Evolutionary conservation across 2,329 filamentous ascomycete species (phyloP), one percentile per base, ranked within the genome.

Genomic region (Madurella fahalii): DNA sequence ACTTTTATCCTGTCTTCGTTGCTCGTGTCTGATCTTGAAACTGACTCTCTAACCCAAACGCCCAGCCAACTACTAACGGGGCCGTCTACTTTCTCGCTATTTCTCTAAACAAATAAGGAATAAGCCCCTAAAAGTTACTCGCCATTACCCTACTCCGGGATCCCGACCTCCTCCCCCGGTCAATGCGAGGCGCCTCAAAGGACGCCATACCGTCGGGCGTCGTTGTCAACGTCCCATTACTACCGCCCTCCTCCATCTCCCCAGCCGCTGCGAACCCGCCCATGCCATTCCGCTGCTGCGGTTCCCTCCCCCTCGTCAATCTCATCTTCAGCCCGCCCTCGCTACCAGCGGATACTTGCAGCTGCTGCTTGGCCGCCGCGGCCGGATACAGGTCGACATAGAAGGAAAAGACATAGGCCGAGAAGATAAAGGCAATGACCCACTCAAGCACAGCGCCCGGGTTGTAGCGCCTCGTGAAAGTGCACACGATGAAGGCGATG

Each of bases 331-430:
- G 25, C 4, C 25, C 42, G 40, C 25, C 32, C 15, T 31, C 20
- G 1, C 31, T 25, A 30, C 20, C 31, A 8, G 13, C 30, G 2
- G 39, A 47, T 5, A 47, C 37, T 18, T 37, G 32, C 15, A 17
- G 34, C 31, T 51, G 52, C 30, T 53, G 50, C 59, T 64, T 68
- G 11, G 84, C 87, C 58, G 80, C 76, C 2, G 87, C 76, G 11
- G 90, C 89, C 0, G 94, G 94, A 60, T 89, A 79, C 47, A 99
- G 83, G 72, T 99, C 93, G 68, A 96, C 79, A 65, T 87, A 80
- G 76, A 95, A 97, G 58, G 87, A 90, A 59, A 93, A 80, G 58
- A 95, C 79, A 73, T 96, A 97, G 67, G 92, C 87, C 50, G 88
- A 89, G 74, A 92, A 96, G 67, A 96, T 78, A 66, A 95, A 84